Conservation (phyloP, 768 basidiomycete species). For the Lanmaoa rubissima region DNA sequence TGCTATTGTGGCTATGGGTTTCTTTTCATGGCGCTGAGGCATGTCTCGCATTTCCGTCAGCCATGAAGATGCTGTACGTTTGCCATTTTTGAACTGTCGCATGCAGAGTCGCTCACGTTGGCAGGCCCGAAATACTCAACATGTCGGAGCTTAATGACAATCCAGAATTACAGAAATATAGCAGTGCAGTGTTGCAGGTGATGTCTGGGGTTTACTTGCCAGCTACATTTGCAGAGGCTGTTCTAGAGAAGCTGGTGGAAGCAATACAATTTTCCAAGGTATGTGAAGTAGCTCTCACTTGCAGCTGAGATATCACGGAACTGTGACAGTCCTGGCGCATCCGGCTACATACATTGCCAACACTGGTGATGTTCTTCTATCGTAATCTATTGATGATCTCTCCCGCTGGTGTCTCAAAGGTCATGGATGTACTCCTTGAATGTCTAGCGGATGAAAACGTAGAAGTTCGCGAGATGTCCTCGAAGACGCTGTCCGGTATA, state of each 20-base stretch:
- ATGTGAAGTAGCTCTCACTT: conserved; percentile 21
- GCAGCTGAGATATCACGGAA: conserved; percentile 11
- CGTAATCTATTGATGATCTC: conserved; percentile 80
- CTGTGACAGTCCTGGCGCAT: conserved; percentile 80
- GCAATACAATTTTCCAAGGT: conserved; percentile 81
- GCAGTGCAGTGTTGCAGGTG: conserved; percentile 76
- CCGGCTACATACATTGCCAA: conserved; percentile 82
- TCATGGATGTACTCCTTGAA: conserved; percentile 81
- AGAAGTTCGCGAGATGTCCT: conserved; percentile 90
- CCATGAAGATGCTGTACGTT: conserved; percentile 73
- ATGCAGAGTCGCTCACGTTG: conserved; percentile 6
- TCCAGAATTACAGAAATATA: conserved; percentile 77
- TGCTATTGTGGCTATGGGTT: conserved; percentile 78
- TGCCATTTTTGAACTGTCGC: neutral
- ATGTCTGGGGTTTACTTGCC: conserved; percentile 81
- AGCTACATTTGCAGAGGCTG: conserved; percentile 56
- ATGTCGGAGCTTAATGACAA: conserved; percentile 91
- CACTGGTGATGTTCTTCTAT: conserved; percentile 88
- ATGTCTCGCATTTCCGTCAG: conserved; percentile 72
- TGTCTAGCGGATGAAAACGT: conserved; percentile 89
- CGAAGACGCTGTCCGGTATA: conserved; percentile 81
- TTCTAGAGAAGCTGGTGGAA: conserved; percentile 58
- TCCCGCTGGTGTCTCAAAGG: conserved; percentile 58
- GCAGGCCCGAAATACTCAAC: conserved; percentile 81
- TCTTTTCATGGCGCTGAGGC: conserved; percentile 75